Percentiles rank a stretch among this genome's conserved stretches.
Evolutionary conservation across 2,329 filamentous ascomycete genomes (phyloP).

Genomic region (Talaromyces sp.): DNA sequence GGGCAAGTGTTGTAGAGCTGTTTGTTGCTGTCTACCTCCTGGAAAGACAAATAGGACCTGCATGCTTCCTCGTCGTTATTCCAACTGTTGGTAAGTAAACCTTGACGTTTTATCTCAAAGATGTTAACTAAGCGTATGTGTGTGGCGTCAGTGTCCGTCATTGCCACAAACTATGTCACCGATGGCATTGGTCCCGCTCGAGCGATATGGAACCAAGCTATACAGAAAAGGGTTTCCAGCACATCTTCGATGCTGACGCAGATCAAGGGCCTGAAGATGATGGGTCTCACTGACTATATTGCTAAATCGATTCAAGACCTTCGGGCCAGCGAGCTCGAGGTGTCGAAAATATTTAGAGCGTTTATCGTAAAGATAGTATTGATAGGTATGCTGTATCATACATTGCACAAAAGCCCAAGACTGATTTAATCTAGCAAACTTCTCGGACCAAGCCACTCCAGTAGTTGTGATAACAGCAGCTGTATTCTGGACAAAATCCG

Average conservation of each 20-base stretch:
- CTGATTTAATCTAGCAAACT: constrained; percentile 5
- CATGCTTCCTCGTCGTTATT: constrained; percentile 27
- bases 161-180: constrained; percentile 4
- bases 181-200: constrained; percentile 17
- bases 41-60: constrained; percentile 25
- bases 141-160: constrained; percentile 12
- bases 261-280: constrained; percentile 40
- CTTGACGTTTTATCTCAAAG: neutral
- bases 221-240: constrained; percentile 37
- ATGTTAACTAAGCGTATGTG: too few relatives aligned
- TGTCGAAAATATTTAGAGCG: constrained; percentile 6
- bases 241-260: constrained; percentile 35
- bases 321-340: neutral
- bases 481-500: constrained; percentile 5
- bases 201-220: constrained; percentile 37
- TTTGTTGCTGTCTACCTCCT: constrained; percentile 30
- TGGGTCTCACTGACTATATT: constrained; percentile 20
- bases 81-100: constrained; percentile 23
- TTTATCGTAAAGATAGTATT: too few relatives aligned
- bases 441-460: constrained; percentile 2
- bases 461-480: constrained; percentile 13
- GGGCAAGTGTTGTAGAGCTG: constrained; percentile 31
- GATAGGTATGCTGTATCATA: neutral
- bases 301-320: neutral
- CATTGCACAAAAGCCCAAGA: neutral